Evolutionary conservation across 805 yeast species (phyloP), one percentile per base, ranked within the genome.

Genomic region (Kuraishia cidri): DNA sequence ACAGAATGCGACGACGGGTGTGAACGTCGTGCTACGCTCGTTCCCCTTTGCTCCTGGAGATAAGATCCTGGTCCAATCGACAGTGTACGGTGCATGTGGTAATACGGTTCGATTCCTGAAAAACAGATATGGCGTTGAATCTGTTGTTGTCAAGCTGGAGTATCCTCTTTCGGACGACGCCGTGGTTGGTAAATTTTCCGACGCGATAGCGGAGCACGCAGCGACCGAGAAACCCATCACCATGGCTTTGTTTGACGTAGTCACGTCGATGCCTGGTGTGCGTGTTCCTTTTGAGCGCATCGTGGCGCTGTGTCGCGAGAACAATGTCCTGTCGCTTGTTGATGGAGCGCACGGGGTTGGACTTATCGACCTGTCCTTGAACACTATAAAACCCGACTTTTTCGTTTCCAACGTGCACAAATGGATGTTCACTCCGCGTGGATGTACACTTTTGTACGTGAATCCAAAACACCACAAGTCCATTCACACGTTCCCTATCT

Each of bases 281-380:
- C 43, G 51, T 15, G 42, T 79, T 19, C 90, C 92, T 1, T 79
- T 64, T 48, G 64, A 65, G 37, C 46, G 58, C 32, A 41, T 80
- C 29, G 58, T 64, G 3, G 38, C 47, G 5, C 43, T 71, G 26
- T 73, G 85, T 40, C 48, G 54, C 10, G 50, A 66, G 31, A 52
- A 70, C 30, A 50, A 54, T 10, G 69, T 72, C 4, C 38, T 75
- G 29, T 71, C 83, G 3, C 52, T 77, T 27, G 65, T 81, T 17
- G 90, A 81, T 48, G 90, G 81, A 10, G 90, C 88, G 4, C 90
- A 81, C 46, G 69, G 74, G 1, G 60, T 73, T 23, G 90, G 90
- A 0, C 53, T 64, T 34, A 43, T 71, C 20, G 66, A 67, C 7
- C 34, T 70, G n/a, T 56, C 63, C 29, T 41, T 75, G 23, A 52